Evolutionary conservation across 176 grass and related monocot genomes (phyloP).

Genomic region (Lolium rigidum): DNA sequence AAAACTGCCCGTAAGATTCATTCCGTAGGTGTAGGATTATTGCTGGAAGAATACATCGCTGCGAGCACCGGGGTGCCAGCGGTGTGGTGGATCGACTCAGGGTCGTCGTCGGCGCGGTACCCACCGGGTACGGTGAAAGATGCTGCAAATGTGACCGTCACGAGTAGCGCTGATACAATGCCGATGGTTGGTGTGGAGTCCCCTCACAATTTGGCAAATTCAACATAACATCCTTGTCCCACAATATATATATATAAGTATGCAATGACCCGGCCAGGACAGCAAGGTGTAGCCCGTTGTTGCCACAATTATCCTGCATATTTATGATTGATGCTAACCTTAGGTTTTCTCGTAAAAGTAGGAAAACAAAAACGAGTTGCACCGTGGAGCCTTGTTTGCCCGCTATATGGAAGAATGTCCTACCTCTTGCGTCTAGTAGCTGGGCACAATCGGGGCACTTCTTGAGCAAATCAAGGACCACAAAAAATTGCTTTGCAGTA

Average conservation of each 20-base stretch:
- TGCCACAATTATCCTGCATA: conserved; percentile 35
- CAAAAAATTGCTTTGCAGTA: neutral
- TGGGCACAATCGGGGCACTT: neutral
- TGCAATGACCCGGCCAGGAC: neutral
- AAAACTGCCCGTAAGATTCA: too few relatives aligned
- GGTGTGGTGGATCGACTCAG: too few relatives aligned
- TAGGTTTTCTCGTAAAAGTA: too few relatives aligned
- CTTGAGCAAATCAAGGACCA: neutral
- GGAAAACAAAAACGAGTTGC: too few relatives aligned
- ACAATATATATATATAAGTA: neutral
- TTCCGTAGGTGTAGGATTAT: too few relatives aligned
- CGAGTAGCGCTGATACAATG: conserved; percentile 29
- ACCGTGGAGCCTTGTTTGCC: neutral
- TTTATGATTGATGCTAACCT: neutral
- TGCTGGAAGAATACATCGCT: neutral
- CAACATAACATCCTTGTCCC: neutral
- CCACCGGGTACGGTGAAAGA: conserved; percentile 17
- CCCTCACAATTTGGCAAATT: neutral
- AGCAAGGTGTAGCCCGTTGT: conserved; percentile 46
- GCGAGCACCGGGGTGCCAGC: neutral
- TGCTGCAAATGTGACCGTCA: conserved; percentile 40
- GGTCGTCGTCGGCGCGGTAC: neutral
- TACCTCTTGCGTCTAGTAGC: conserved; percentile 22
- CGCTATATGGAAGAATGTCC: conserved; percentile 53
- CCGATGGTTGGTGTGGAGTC: conserved; percentile 45